These are phyloP conservation scores for Suhomyces sp. DNA, from an alignment of 805 yeast species.

Conservation along the genomic window DNA sequence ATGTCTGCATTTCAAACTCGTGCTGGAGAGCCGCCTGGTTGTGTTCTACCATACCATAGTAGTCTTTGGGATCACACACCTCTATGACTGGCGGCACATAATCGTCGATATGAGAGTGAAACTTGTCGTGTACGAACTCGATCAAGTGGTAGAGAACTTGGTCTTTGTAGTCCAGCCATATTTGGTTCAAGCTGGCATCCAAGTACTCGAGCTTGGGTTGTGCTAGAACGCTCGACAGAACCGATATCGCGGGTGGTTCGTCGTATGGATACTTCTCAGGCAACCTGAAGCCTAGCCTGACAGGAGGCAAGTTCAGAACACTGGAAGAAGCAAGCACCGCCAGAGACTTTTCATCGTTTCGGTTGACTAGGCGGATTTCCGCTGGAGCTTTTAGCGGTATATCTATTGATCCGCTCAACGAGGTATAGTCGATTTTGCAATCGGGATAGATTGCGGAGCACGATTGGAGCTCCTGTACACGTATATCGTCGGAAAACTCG, in stretches of 20 bases:
- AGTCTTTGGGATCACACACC: neutral
- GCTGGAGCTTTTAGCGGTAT: constrained; percentile 25
- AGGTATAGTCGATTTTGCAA: constrained; percentile 4
- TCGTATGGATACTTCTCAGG: constrained; percentile 35
- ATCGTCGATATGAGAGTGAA: constrained; percentile 14
- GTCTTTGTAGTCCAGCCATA: constrained; percentile 37
- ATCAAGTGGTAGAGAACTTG: constrained; percentile 42
- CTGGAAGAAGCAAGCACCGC: neutral
- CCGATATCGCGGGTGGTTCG: constrained; percentile 19
- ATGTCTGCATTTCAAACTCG: constrained; percentile 36
- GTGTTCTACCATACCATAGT: constrained; percentile 11
- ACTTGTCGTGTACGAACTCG: constrained; percentile 32
- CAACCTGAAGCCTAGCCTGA: constrained; percentile 25
- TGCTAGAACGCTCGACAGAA: constrained; percentile 32
- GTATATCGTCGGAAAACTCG: constrained; percentile 17
- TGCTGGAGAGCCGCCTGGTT: constrained; percentile 16
- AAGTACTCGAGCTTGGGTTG: constrained; percentile 12
- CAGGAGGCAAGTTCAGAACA: constrained; percentile 28
- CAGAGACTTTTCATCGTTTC: neutral
- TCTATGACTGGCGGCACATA: constrained; percentile 1
- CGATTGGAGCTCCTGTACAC: constrained; percentile 39
- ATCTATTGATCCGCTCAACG: constrained; percentile 20
- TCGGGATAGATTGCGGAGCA: constrained; percentile 44
- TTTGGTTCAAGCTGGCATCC: constrained; percentile 13
- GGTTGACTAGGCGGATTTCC: constrained; percentile 7